Evolutionary conservation across 257 asterid genomes (phyloP), one percentile per base, ranked within the genome.

Genomic region (Solanum chilense): DNA sequence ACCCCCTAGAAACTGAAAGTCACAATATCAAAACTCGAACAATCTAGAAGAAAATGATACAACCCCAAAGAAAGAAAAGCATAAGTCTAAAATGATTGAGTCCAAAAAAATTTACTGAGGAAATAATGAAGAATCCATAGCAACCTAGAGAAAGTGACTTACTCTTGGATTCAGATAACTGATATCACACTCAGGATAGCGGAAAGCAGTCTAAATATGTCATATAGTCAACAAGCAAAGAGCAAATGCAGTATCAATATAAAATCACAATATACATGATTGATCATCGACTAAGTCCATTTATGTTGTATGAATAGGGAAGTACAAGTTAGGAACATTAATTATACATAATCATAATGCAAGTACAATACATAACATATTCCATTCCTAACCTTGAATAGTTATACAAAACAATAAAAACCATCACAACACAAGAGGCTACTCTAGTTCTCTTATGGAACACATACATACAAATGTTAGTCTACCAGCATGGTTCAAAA

Each of bases 191-290:
- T 1, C 2, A 9, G 23, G 62, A 16, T 52, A 52, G 9, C 4
- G 0, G 6, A 6, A 1, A 52, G 1, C 23, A 1, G 0, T 23
- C 10, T 1, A 0, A 52, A 52, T 16, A 52, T 52, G 23, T 9
- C 23, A 0, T 16, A 6, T 52, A 52, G 23, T 52, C 62, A 52
- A 6, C 18, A 52, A 52, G 16, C 23, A 52, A 16, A 52, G 23
- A 6, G 0, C 23, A 52, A 16, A 4, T 52, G 4, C 1, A 16
- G 10, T 52, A 52, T 52, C 62, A 52, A 52, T 52, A 52, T 9
- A 16, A 21, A 52, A 52, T 52, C 0, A 52, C 23, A 52, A 52
- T 52, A 16, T 16, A 52, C 1, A 1, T 2, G 23, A 2, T 2
- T 9, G 62, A 52, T 52, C 62, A 52, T 52, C 0, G 23, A 16